Conservation (phyloP, 805 yeast species). For the Candida gorgasii region DNA sequence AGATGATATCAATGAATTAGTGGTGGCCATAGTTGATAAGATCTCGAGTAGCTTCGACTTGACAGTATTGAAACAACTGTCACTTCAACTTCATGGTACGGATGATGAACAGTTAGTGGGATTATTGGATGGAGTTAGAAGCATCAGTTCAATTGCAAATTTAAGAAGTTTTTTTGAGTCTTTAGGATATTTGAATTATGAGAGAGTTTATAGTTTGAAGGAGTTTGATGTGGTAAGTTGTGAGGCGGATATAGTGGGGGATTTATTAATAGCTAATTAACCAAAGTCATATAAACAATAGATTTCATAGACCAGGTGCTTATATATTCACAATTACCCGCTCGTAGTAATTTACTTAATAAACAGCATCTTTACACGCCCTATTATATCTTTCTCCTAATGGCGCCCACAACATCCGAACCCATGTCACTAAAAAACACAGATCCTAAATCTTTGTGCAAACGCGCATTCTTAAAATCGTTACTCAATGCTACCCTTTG, state of each 20-base stretch:
- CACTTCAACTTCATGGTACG: slow-evolving; percentile 36
- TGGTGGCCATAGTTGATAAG: slow-evolving; percentile 49
- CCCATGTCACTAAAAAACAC: no score
- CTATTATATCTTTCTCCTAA: no score
- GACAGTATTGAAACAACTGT: slow-evolving; percentile 32
- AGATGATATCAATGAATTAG: slow-evolving; percentile 27
- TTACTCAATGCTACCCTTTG: slow-evolving; percentile 1
- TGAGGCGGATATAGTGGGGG: slow-evolving; percentile 57
- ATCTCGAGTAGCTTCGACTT: slow-evolving; percentile 37
- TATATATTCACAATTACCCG: no score
- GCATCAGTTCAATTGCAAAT: slow-evolving; percentile 42
- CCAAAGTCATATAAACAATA: background rate
- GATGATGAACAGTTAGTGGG: slow-evolving; percentile 40
- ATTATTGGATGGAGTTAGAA: slow-evolving; percentile 44
- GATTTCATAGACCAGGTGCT: no score
- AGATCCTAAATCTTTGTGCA: no score
- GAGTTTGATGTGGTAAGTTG: slow-evolving; percentile 41
- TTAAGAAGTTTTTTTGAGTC: slow-evolving; percentile 66
- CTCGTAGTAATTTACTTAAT: no score
- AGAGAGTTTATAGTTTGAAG: slow-evolving; percentile 57
- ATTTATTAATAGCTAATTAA: slow-evolving; percentile 33
- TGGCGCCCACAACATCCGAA: no score
- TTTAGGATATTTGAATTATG: slow-evolving; percentile 64
- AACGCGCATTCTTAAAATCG: no score
- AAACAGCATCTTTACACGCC: no score